phyloP scores from a whole-genome alignment of 371 early-diverging fungal species.

The Syncephalastrum contaminatum region DNA sequence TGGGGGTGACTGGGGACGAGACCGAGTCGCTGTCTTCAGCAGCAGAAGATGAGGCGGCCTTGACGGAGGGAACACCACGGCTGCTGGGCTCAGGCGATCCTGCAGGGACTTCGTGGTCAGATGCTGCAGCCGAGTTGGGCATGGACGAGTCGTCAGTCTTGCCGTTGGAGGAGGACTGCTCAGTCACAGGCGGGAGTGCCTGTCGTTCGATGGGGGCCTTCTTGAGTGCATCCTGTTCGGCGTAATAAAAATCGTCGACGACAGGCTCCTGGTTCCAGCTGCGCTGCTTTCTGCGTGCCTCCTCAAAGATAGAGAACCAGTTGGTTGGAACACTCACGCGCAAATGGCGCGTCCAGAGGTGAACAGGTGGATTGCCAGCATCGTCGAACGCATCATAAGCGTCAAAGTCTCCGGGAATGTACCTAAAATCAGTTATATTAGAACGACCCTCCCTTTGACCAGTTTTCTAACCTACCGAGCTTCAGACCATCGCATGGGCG shows the following conservation, averaged over 20 bases:
- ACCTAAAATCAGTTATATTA: slow-evolving; percentile 19
- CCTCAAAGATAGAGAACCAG: slow-evolving; percentile 49
- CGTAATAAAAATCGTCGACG: slow-evolving; percentile 11
- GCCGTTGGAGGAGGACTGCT: slow-evolving; percentile 1
- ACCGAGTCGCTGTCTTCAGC: background rate
- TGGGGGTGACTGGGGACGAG: slow-evolving; percentile 5
- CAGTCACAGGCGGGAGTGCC: background rate
- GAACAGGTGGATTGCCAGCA: slow-evolving; percentile 44
- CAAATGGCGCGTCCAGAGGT: slow-evolving; percentile 36
- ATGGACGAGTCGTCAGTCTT: background rate
- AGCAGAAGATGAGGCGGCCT: no score
- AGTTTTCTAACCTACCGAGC: slow-evolving; percentile 24
- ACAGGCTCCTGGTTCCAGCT: slow-evolving; percentile 21
- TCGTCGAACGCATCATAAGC: slow-evolving; percentile 45
- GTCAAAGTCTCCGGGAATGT: slow-evolving; percentile 43
- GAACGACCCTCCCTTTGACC: background rate
- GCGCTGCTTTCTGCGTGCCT: slow-evolving; percentile 41
- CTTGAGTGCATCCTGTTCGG: no score
- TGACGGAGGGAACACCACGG: no score
- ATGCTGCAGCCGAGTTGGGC: no score
- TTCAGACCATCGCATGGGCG: slow-evolving; percentile 43
- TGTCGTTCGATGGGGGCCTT: slow-evolving; percentile 7
- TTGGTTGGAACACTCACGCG: slow-evolving; percentile 32
- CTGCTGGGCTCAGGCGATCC: no score
- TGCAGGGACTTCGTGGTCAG: no score